Evolutionary conservation across 495 filamentous ascomycete species (phyloP).

Genomic region (Penicillium flavigenum): DNA sequence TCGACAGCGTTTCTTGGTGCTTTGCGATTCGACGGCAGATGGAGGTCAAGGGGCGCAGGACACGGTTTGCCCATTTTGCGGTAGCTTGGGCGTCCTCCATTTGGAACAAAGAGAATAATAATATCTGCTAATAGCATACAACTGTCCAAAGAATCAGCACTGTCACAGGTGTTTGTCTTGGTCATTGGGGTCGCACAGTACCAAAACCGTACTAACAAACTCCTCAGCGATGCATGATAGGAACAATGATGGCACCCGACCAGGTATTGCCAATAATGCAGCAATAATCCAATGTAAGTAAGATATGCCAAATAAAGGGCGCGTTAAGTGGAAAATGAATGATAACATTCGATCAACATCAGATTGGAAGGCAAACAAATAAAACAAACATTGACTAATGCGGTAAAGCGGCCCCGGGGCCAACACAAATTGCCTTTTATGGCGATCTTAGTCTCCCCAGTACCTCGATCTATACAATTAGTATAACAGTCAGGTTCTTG

Average conservation of each 20-base stretch:
- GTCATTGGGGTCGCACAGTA: slow-evolving; percentile 3
- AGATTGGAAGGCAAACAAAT: slow-evolving; percentile 18
- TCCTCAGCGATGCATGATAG: slow-evolving; percentile 20
- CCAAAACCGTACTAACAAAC: slow-evolving; percentile 11
- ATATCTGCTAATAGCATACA: slow-evolving; percentile 13
- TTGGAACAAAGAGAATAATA: not conserved
- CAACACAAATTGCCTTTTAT: slow-evolving; percentile 4
- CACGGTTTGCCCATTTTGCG: slow-evolving; percentile 50
- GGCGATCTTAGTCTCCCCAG: not conserved
- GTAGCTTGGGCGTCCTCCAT: slow-evolving; percentile 48
- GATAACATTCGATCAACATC: not conserved
- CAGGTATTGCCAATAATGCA: slow-evolving; percentile 9
- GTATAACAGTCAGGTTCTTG: not conserved
- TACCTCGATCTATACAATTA: not conserved
- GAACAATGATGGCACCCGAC: slow-evolving; percentile 7
- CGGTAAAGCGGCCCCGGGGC: slow-evolving; percentile 26
- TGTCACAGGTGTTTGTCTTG: slow-evolving; percentile 1
- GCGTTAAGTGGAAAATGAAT: slow-evolving; percentile 10
- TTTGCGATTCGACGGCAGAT: slow-evolving; percentile 48
- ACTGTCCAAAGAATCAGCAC: slow-evolving; percentile 6
- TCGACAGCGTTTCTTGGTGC: slow-evolving; percentile 41
- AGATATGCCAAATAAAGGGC: slow-evolving; percentile 13
- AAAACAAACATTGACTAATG: slow-evolving; percentile 34
- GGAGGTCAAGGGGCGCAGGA: slow-evolving; percentile 48
- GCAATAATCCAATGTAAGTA: slow-evolving; percentile 7